These are phyloP conservation scores for Ceratobasidium sp. DNA, from an alignment of 1,284 basidiomycete genomes.

Conservation along the genomic window DNA sequence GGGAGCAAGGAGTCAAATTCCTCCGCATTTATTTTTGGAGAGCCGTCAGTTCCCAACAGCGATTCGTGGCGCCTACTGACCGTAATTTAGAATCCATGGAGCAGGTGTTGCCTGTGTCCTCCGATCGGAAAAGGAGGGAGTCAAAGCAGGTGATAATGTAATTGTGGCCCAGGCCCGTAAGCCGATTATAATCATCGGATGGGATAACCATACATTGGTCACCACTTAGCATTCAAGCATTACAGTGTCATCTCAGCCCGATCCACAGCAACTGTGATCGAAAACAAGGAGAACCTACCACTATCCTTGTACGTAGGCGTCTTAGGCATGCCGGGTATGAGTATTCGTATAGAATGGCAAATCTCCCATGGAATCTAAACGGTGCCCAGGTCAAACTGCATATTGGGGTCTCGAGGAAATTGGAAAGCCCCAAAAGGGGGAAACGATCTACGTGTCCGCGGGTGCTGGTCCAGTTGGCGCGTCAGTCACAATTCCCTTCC, in stretches of 20 bases:
- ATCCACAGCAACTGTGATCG: constrained; percentile 42
- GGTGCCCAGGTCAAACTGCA: constrained; percentile 47
- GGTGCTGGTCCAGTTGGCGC: constrained; percentile 59
- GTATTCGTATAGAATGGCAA: constrained; percentile 44
- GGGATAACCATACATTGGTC: not conserved
- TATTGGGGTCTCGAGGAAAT: constrained; percentile 52
- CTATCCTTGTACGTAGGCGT: constrained; percentile 58
- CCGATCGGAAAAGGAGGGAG: constrained; percentile 46
- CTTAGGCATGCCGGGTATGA: constrained; percentile 54
- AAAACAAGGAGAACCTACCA: constrained; percentile 53
- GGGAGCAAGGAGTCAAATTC: constrained; percentile 40
- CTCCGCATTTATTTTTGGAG: constrained; percentile 46
- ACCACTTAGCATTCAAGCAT: not conserved
- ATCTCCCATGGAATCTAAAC: constrained; percentile 41
- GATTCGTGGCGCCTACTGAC: no score
- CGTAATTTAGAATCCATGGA: constrained; percentile 49
- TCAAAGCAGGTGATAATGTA: constrained; percentile 56
- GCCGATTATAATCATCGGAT: not conserved
- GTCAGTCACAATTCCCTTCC: constrained; percentile 47
- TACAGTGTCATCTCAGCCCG: constrained; percentile 42
- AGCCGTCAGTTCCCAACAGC: constrained; percentile 50
- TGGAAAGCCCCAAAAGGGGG: constrained; percentile 56
- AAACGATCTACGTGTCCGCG: constrained; percentile 61
- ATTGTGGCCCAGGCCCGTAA: constrained; percentile 48
- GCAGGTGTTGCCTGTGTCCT: constrained; percentile 41